Conservation (phyloP, 225 moss, liverwort and hornwort genomes). For the Polytrichum commune region DNA sequence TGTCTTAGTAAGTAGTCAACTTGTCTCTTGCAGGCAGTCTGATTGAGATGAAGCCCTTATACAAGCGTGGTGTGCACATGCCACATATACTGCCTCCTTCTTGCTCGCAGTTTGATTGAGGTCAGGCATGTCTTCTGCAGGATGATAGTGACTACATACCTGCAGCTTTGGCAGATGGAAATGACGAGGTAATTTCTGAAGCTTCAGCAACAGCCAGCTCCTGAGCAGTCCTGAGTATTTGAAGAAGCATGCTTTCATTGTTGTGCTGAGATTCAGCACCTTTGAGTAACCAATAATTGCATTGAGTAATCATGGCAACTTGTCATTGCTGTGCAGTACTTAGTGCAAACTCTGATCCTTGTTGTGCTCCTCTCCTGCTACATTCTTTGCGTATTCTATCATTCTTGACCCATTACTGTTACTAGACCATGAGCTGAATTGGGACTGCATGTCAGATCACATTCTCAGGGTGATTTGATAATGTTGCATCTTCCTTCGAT, state of each 20-base stretch:
- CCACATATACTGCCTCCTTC: conserved; percentile 24
- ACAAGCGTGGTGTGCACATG: conserved; percentile 38
- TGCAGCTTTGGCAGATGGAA: conserved; percentile 52
- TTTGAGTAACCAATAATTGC: background rate
- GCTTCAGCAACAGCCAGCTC: conserved; percentile 34
- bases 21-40: conserved; percentile 61
- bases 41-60: conserved; percentile 43
- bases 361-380: background rate
- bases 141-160: conserved; percentile 87
- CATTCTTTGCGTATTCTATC: background rate
- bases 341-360: background rate
- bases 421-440: too few species aligned
- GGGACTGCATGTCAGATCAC: too few species aligned
- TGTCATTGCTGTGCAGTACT: background rate
- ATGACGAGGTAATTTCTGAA: conserved; percentile 71
- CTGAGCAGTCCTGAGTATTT: conserved; percentile 20
- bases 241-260: conserved; percentile 38
- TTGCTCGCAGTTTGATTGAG: conserved; percentile 66
- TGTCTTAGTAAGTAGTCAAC: conserved; percentile 69
- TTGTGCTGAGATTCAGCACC: conserved; percentile 31
- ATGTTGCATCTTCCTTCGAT: too few species aligned
- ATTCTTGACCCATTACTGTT: background rate
- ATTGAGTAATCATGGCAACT: background rate
- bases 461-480: too few species aligned
- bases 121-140: conserved; percentile 70